Evolutionary conservation across 371 early-diverging fungal species (phyloP).

Genomic region (Haplosporangium sp.): DNA sequence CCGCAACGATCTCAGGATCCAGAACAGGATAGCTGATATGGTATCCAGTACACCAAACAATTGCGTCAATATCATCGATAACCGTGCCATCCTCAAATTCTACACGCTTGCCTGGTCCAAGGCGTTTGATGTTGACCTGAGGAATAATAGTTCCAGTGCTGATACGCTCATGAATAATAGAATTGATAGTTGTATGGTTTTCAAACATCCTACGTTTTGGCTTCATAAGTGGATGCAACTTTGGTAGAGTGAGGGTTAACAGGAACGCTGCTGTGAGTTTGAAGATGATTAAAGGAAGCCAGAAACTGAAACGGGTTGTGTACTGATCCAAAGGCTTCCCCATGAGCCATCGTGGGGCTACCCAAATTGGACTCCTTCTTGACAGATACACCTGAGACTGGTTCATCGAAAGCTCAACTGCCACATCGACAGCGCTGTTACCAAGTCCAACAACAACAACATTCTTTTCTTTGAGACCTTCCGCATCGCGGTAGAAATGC

Average conservation of each 20-base stretch:
- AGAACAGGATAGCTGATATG: slow-evolving; percentile 63
- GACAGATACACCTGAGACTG: slow-evolving; percentile 60
- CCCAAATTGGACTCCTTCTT: slow-evolving; percentile 46
- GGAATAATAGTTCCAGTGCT: slow-evolving; percentile 61
- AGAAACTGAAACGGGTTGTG: slow-evolving; percentile 41
- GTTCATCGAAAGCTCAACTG: slow-evolving; percentile 63
- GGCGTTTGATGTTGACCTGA: slow-evolving; percentile 48
- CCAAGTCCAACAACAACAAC: slow-evolving; percentile 65
- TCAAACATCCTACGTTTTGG: slow-evolving; percentile 48
- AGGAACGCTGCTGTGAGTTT: neutral
- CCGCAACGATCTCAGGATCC: slow-evolving; percentile 56
- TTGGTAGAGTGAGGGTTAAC: slow-evolving; percentile 14
- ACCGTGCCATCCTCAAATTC: slow-evolving; percentile 71
- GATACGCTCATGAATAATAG: slow-evolving; percentile 59
- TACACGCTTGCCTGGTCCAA: slow-evolving; percentile 55
- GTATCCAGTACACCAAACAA: slow-evolving; percentile 78
- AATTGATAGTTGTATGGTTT: slow-evolving; percentile 60
- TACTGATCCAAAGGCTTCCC: slow-evolving; percentile 62
- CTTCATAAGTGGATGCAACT: slow-evolving; percentile 47
- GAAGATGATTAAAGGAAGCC: slow-evolving; percentile 41
- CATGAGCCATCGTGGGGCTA: slow-evolving; percentile 49
- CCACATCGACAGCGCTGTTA: slow-evolving; percentile 64
- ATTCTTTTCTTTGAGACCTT: slow-evolving; percentile 57
- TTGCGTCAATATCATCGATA: slow-evolving; percentile 64
- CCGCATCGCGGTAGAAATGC: slow-evolving; percentile 61